Evolutionary conservation across 108 stramenopile species (phyloP).

Genomic region (Stephanodiscus minutulus): DNA sequence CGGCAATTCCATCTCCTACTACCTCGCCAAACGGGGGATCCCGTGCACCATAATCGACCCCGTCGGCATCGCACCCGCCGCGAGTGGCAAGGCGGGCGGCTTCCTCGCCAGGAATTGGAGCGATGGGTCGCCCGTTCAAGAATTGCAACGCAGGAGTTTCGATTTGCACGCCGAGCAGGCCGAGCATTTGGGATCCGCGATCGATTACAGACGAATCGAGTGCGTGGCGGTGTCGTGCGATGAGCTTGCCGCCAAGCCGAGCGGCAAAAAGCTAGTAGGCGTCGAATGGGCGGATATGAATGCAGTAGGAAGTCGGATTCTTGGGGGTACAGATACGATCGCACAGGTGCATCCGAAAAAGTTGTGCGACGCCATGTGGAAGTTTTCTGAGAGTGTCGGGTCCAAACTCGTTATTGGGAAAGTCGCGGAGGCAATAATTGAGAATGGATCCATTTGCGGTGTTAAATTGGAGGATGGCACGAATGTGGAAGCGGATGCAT

Average conservation of each 20-base stretch:
- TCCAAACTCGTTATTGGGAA: constrained; percentile 46
- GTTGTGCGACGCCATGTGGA: constrained; percentile 54
- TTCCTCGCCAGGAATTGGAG: constrained; percentile 83
- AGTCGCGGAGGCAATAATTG: constrained; percentile 34
- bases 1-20: constrained; percentile 63
- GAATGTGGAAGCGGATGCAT: constrained; percentile 51
- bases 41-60: constrained; percentile 59
- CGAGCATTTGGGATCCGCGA: constrained; percentile 46
- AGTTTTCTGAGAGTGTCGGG: constrained; percentile 42
- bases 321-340: constrained; percentile 57
- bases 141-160: constrained; percentile 61
- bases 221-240: constrained; percentile 53
- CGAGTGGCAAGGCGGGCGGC: constrained; percentile 76
- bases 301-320: constrained; percentile 34
- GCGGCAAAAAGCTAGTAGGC: constrained; percentile 43
- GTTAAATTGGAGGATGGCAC: constrained; percentile 56
- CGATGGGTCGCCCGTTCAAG: constrained; percentile 48
- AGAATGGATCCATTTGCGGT: constrained; percentile 31
- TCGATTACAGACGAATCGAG: constrained; percentile 62
- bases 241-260: constrained; percentile 27
- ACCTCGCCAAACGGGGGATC: constrained; percentile 46
- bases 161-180: constrained; percentile 74
- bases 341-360: constrained; percentile 78
- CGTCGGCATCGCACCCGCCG: constrained; percentile 64
- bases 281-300: constrained; percentile 61